Conservation (phyloP, 2,329 filamentous ascomycete species). For the Hymenoscyphus scutula region DNA sequence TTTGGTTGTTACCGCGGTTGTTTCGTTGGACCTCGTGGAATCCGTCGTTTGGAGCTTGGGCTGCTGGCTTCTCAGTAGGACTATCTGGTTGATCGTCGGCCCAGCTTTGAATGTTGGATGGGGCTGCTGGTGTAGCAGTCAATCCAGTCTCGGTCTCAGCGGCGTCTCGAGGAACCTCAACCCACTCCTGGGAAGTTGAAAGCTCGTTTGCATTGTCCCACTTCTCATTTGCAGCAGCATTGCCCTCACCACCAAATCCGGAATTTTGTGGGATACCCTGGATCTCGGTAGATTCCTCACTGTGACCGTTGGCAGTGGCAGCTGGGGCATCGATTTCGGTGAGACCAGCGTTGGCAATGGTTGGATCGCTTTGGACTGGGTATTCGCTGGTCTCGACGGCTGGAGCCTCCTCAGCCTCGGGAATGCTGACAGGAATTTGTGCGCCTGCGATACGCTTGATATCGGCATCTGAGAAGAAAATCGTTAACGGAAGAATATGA, state of each 20-base stretch:
- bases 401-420: slow-evolving; percentile 37
- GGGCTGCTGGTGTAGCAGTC: slow-evolving; percentile 52
- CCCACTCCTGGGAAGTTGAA: slow-evolving; percentile 38
- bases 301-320: slow-evolving; percentile 44
- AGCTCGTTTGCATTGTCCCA: slow-evolving; percentile 53
- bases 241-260: slow-evolving; percentile 48
- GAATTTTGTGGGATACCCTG: slow-evolving; percentile 49
- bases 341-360: slow-evolving; percentile 62
- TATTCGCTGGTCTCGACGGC: slow-evolving; percentile 39
- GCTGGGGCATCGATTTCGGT: slow-evolving; percentile 60
- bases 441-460: slow-evolving; percentile 55
- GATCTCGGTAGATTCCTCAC: slow-evolving; percentile 38
- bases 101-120: slow-evolving; percentile 68
- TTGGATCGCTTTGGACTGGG: slow-evolving; percentile 58
- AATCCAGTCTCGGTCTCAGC: slow-evolving; percentile 70
- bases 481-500: slow-evolving; percentile 18
- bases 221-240: slow-evolving; percentile 61
- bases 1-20: slow-evolving; percentile 3
- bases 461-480: slow-evolving; percentile 49
- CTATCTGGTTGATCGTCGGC: slow-evolving; percentile 72
- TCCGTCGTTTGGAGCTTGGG: slow-evolving; percentile 51
- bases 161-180: slow-evolving; percentile 69
- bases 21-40: slow-evolving; percentile 69
- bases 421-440: slow-evolving; percentile 45
- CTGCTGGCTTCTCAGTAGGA: slow-evolving; percentile 37